Evolutionary conservation across 2,329 filamentous ascomycete genomes (phyloP).

Genomic region (Cladosporium sphaerospermum): DNA sequence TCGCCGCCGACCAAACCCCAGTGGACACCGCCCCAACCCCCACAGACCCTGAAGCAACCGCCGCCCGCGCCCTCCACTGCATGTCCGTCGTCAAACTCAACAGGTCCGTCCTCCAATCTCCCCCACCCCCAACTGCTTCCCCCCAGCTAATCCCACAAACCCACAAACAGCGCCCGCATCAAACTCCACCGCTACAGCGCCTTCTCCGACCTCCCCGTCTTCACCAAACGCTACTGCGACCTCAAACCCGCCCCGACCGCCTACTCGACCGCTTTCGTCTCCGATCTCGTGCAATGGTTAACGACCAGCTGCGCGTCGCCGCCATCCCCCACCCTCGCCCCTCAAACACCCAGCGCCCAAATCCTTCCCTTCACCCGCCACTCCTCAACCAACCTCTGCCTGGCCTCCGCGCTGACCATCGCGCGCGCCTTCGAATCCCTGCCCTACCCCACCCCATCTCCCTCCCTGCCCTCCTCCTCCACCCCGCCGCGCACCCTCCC

Average conservation of each 20-base stretch:
- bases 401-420: constrained; percentile 46
- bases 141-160: no score
- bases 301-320: neutral
- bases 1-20: neutral
- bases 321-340: neutral
- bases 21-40: constrained; percentile 32
- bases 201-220: constrained; percentile 47
- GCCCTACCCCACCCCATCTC: neutral
- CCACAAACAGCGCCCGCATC: constrained; percentile 40
- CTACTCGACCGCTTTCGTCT: constrained; percentile 3
- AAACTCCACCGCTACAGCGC: constrained; percentile 49
- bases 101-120: constrained; percentile 29
- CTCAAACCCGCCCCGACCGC: constrained; percentile 31
- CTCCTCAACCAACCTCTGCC: constrained; percentile 45
- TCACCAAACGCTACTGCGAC: constrained; percentile 46
- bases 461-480: neutral
- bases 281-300: constrained; percentile 15
- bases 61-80: constrained; percentile 40
- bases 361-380: constrained; percentile 41
- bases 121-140: no score
- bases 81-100: constrained; percentile 48
- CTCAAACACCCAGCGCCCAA: neutral
- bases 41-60: constrained; percentile 35
- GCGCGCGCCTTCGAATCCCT: constrained; percentile 41
- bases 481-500: constrained; percentile 38